These are phyloP conservation scores for Boletus patriciae DNA, from an alignment of 768 basidiomycete genomes.

Conservation along the genomic window DNA sequence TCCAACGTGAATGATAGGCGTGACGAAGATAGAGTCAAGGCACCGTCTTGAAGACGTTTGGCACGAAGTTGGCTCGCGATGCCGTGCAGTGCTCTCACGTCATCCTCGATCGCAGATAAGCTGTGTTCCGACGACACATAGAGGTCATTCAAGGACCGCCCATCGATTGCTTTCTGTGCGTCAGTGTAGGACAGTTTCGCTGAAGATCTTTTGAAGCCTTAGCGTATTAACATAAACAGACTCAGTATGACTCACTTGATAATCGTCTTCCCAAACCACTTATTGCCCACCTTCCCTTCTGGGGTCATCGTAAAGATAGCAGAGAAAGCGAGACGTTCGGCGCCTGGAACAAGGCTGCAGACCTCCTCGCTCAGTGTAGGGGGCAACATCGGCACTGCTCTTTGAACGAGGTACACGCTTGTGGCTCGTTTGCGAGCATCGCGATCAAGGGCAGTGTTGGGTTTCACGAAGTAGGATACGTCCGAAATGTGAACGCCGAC, in stretches of 20 bases:
- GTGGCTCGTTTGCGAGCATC: constrained; percentile 97
- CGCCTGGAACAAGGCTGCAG: constrained; percentile 86
- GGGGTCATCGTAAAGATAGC: constrained; percentile 81
- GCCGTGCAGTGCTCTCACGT: constrained; percentile 66
- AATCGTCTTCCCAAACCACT: constrained; percentile 92
- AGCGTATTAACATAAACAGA: background rate
- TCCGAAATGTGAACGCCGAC: constrained; percentile 96
- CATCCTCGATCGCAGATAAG: constrained; percentile 63
- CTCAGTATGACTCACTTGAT: constrained; percentile 62
- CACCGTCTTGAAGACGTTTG: constrained; percentile 77
- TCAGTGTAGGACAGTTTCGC: constrained; percentile 82
- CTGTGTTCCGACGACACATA: constrained; percentile 58
- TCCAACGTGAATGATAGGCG: constrained; percentile 79
- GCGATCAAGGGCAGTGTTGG: constrained; percentile 95
- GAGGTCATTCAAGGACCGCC: constrained; percentile 54
- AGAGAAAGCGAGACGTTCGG: constrained; percentile 90
- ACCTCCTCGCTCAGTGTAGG: constrained; percentile 89
- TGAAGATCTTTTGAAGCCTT: constrained; percentile 59
- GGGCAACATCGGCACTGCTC: constrained; percentile 96
- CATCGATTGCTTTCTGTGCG: constrained; percentile 82
- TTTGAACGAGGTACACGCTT: constrained; percentile 94
- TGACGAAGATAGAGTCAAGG: constrained; percentile 67
- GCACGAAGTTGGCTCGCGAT: constrained; percentile 72
- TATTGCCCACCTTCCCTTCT: constrained; percentile 80
- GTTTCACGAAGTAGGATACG: constrained; percentile 92